A percentile compares a stretch with the other conserved stretches of the same genome.
Evolutionary conservation across 176 grass and related monocot genomes (phyloP).

Genomic region (Carex scoparia): DNA sequence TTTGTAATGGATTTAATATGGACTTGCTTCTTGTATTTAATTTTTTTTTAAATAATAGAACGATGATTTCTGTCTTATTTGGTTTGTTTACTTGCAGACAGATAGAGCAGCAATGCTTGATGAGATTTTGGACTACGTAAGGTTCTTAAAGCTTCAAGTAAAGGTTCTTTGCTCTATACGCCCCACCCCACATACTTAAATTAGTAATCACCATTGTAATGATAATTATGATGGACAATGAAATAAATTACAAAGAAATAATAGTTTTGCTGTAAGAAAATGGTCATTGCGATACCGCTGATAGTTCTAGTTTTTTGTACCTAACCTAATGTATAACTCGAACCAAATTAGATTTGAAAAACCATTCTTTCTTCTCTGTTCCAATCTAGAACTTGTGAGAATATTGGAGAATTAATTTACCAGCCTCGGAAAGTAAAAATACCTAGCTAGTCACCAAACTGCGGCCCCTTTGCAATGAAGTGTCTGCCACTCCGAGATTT

Average conservation of each 20-base stretch:
- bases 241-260: background rate
- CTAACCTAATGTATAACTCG: background rate
- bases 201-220: background rate
- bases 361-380: background rate
- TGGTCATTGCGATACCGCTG: background rate
- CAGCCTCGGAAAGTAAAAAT: background rate
- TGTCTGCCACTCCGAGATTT: background rate
- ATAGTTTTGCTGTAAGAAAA: background rate
- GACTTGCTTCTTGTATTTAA: background rate
- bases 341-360: background rate
- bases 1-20: background rate
- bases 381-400: background rate
- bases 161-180: conserved; percentile 41
- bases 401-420: background rate
- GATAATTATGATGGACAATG: background rate
- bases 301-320: background rate
- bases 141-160: conserved; percentile 98
- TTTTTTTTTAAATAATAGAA: background rate
- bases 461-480: background rate
- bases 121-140: conserved; percentile 96
- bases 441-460: background rate
- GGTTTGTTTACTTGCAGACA: conserved; percentile 51
- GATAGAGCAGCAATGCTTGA: conserved; percentile 99
- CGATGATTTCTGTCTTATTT: conserved; percentile 1
- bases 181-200: background rate